Conservation (phyloP, 208 protist genomes). For the Acanthamoeba royreba region DNA sequence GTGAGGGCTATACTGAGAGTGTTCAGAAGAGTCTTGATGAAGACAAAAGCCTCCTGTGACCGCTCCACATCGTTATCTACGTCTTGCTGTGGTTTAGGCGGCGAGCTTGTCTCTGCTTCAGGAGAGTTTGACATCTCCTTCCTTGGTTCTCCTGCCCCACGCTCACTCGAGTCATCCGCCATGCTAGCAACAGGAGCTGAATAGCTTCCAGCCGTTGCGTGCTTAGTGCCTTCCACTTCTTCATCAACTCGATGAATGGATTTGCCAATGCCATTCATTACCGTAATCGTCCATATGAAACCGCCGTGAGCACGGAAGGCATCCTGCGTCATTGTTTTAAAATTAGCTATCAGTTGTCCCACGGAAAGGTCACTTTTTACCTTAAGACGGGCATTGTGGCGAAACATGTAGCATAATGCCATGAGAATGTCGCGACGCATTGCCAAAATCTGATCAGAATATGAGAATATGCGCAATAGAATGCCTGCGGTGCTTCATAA, state of each 20-base stretch:
- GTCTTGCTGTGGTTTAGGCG: neutral
- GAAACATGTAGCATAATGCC: constrained; percentile 34
- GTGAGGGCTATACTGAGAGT: neutral
- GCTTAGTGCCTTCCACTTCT: neutral
- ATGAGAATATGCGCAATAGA: too few species aligned
- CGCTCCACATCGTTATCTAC: neutral
- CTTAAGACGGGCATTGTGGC: constrained; percentile 12
- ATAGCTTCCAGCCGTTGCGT: too few species aligned
- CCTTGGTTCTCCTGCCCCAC: too few species aligned
- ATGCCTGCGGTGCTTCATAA: too few species aligned
- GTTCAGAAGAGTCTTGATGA: constrained; percentile 24
- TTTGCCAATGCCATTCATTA: constrained; percentile 28
- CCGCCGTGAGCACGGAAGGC: neutral
- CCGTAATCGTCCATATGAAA: constrained; percentile 28
- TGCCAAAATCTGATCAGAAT: neutral
- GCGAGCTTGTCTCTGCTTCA: neutral
- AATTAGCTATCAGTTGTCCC: neutral
- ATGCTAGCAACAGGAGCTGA: too few species aligned
- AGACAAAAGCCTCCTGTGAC: constrained; percentile 4
- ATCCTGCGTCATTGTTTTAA: neutral
- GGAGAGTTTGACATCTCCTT: too few species aligned
- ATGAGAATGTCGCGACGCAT: neutral
- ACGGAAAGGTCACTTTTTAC: too few species aligned
- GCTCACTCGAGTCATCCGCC: too few species aligned
- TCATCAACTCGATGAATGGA: neutral